phyloP scores from a whole-genome alignment of 2,329 filamentous ascomycete genomes.

The Aspergillus persii region DNA sequence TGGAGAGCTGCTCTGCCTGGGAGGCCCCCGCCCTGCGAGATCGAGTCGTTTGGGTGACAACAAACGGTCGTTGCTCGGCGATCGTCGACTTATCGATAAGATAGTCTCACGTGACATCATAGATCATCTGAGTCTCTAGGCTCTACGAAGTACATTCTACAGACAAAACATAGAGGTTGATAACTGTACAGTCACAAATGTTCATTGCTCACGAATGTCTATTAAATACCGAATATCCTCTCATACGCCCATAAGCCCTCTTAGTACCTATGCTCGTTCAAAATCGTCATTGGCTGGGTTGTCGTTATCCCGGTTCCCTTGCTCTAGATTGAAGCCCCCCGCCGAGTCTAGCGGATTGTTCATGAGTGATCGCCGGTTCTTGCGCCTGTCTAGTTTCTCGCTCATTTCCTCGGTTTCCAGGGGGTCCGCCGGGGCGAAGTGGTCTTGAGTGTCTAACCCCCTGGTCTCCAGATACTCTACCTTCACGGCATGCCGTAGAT shows the following conservation, averaged over 20 bases:
- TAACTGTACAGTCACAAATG: conserved; percentile 2
- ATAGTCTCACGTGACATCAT: background rate
- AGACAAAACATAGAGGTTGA: background rate
- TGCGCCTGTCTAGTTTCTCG: conserved; percentile 55
- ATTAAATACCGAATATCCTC: conserved; percentile 20
- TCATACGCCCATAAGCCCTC: conserved; percentile 14
- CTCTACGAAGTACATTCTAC: too few relatives aligned
- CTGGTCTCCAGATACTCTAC: conserved; percentile 45
- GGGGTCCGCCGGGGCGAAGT: conserved; percentile 28
- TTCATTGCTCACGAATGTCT: conserved; percentile 15
- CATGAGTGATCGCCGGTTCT: conserved; percentile 57
- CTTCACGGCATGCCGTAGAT: conserved; percentile 43
- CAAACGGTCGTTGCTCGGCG: background rate
- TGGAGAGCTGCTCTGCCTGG: background rate
- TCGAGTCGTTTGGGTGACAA: background rate
- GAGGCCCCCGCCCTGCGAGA: background rate
- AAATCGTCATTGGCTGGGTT: conserved; percentile 45
- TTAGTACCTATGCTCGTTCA: conserved; percentile 40
- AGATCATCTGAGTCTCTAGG: background rate
- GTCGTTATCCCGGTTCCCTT: conserved; percentile 33
- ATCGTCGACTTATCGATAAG: conserved; percentile 8
- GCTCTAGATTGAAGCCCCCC: conserved; percentile 43
- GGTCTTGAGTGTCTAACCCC: conserved; percentile 32
- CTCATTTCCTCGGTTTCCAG: conserved; percentile 44
- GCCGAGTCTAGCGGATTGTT: conserved; percentile 51